Conservation (phyloP, 2,329 filamentous ascomycete genomes). For the Apiospora kogelbergensis region DNA sequence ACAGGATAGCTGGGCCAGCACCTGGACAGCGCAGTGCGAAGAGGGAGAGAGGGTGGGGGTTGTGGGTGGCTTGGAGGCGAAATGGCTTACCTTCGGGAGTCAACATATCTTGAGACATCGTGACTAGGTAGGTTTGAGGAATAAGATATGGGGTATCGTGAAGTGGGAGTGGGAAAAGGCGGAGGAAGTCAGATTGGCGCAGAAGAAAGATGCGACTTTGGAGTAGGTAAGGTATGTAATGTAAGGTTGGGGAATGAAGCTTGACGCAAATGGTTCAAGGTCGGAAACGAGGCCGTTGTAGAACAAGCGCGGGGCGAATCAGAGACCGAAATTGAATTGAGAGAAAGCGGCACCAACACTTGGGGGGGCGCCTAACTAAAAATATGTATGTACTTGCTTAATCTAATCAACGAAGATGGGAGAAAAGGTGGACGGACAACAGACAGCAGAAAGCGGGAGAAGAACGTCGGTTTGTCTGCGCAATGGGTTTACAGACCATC, state of each 20-base stretch:
- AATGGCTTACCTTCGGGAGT: conserved; percentile 16
- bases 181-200: conserved; percentile 7
- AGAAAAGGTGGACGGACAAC: too few species aligned
- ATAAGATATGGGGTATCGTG: conserved; percentile 1
- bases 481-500: too few species aligned
- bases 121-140: neutral
- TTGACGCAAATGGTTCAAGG: neutral
- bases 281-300: conserved; percentile 6
- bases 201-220: conserved; percentile 1
- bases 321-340: neutral
- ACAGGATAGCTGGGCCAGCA: neutral
- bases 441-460: neutral
- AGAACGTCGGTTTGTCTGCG: neutral
- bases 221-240: neutral
- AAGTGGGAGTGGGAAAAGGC: conserved; percentile 2
- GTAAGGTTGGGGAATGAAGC: neutral
- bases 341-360: neutral
- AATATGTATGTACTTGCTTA: neutral
- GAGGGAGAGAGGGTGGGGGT: neutral
- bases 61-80: neutral
- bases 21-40: neutral
- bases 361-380: neutral
- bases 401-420: conserved; percentile 1
- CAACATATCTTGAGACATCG: conserved; percentile 15
- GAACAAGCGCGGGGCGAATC: conserved; percentile 6